Evolutionary conservation across 2,329 filamentous ascomycete species (phyloP), one percentile per base, ranked within the genome.

Genomic region (Pseudonectria buxi): DNA sequence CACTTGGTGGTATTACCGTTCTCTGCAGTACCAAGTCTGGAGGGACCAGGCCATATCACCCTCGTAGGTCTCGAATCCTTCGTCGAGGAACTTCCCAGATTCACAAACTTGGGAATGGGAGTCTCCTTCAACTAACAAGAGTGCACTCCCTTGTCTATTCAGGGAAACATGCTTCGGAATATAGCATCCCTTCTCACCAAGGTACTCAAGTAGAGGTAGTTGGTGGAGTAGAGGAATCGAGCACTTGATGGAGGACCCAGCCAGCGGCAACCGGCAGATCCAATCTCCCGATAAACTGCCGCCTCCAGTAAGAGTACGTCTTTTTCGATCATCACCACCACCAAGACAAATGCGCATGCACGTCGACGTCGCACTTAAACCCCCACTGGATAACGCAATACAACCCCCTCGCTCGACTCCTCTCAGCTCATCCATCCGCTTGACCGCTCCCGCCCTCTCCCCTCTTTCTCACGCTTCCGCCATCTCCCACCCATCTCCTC

Each of bases 81-180:
- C n/a, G n/a, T n/a, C n/a, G n/a, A n/a, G n/a, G n/a, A n/a, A n/a
- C n/a, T n/a, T n/a, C n/a, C n/a, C n/a, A n/a, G n/a, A n/a, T n/a
- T n/a, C n/a, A n/a, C n/a, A n/a, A n/a, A n/a, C n/a, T n/a, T n/a
- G n/a, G n/a, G n/a, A n/a, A n/a, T n/a, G n/a, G n/a, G n/a, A n/a
- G n/a, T n/a, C n/a, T n/a, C n/a, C n/a, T n/a, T n/a, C n/a, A n/a
- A n/a, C n/a, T n/a, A n/a, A 35, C 37, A 37, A 30, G 32, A 33
- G 53, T 56, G 27, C 45, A 51, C 42, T 49, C 40, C 52, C 53
- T n/a, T n/a, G n/a, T n/a, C n/a, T n/a, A n/a, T n/a, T n/a, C n/a
- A n/a, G n/a, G n/a, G n/a, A n/a, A n/a, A n/a, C n/a, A n/a, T n/a
- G n/a, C n/a, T n/a, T n/a, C n/a, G n/a, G n/a, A n/a, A n/a, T n/a